Conservation (phyloP, 2,329 filamentous ascomycete species). For the Aureobasidium sp. region DNA sequence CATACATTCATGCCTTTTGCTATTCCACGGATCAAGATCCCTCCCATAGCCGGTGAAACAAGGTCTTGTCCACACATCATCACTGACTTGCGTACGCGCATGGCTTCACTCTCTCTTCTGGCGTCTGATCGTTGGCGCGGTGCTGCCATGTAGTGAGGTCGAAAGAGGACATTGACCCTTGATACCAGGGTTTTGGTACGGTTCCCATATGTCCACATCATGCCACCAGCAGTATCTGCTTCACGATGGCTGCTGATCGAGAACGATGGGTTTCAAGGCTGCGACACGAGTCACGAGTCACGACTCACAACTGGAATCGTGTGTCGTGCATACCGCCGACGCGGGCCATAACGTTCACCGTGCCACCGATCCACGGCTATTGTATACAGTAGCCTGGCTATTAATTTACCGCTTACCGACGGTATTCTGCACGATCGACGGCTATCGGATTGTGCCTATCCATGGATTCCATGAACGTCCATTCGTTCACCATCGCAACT, state of each 20-base stretch:
- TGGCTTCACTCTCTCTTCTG: background rate
- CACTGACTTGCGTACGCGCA: background rate
- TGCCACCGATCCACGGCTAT: background rate
- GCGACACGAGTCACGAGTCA: too few species aligned
- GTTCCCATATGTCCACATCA: background rate
- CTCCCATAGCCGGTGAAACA: background rate
- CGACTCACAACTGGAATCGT: background rate
- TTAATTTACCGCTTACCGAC: background rate
- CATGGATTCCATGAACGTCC: background rate
- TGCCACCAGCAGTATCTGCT: background rate
- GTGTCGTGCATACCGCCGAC: constrained; percentile 3
- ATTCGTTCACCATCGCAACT: background rate
- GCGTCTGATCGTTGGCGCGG: background rate
- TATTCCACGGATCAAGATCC: background rate
- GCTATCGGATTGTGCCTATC: background rate
- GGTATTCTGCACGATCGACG: constrained; percentile 6
- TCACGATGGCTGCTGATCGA: background rate
- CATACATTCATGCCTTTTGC: background rate
- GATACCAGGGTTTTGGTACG: background rate
- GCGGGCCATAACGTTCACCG: background rate
- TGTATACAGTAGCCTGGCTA: background rate
- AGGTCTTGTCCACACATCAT: background rate
- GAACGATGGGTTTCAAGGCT: too few species aligned
- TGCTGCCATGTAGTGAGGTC: background rate
- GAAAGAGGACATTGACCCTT: background rate